Base-by-base conservation (phyloP, 768 basidiomycete genomes). In the Kwoniella sp. region DNA sequence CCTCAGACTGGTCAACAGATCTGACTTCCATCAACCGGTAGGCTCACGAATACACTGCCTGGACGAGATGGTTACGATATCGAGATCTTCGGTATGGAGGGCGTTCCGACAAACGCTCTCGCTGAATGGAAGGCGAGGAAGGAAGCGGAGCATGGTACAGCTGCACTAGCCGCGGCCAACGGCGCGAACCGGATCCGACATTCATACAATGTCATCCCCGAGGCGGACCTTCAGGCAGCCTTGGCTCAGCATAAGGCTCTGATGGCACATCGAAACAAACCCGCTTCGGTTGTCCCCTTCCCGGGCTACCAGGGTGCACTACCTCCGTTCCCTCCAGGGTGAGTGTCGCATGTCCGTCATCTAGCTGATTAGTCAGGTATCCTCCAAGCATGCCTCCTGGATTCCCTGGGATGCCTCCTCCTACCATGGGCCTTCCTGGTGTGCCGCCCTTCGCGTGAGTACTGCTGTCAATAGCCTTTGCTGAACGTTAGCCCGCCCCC, bases 51-150 rank as follows among this genome's bases (percentile, higher is more conserved):
- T 71, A 92, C 93, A 0, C 78, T 99, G 3, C 90, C 93, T 8
- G 93, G 92, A 25, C 84, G 95, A 28, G 93, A 96, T 75, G 90
- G 92, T 1, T 96, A 96, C 64, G 93, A 98, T 71, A 86, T 99
- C 31, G 95, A 99, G 76, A 98, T 99, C 41, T 98, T 98, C 60
- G 95, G 95, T 20, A 98, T 99, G 95, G 93, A 95, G 72, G 95
- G 93, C 48, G 90, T 96, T 43, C 91, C 91, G 7, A 86, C 85
- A 3, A 88, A 89, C 28, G 92, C 93, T 73, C 82, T 93, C 17
- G 90, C 88, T 11, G 93, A 92, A 74, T 98, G 92, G 80, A 93
- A 89, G 70, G 86, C 89, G 46, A 84, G 88, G 59, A 95, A 95
- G 70, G 92, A 93, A 73, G 87, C 89, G 57, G 91, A 96, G 71